These are phyloP conservation scores for Exophiala aquamarina DNA, from an alignment of 2,329 filamentous ascomycete species.

Conservation along the genomic window DNA sequence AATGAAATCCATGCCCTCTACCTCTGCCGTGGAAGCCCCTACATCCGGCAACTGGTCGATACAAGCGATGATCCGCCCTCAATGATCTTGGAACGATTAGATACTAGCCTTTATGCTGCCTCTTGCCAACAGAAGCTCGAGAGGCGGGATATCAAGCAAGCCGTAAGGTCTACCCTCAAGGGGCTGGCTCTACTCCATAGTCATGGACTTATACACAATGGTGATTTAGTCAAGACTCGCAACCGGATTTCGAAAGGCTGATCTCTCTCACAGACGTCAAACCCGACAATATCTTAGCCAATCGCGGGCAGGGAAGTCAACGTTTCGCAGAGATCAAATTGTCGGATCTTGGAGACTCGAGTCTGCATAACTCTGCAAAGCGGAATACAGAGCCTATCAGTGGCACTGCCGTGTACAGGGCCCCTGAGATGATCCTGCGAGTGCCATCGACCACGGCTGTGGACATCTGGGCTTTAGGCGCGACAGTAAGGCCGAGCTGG, in stretches of 20 bases:
- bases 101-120: not conserved
- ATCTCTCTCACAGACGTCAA: slow-evolving; percentile 3
- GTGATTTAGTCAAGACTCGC: not conserved
- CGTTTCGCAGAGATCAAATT: slow-evolving; percentile 1
- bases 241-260: no score
- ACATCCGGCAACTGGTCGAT: slow-evolving; percentile 1
- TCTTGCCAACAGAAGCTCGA: not conserved
- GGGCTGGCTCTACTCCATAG: not conserved
- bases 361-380: not conserved
- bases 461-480: slow-evolving; percentile 1
- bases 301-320: not conserved
- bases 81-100: slow-evolving; percentile 1
- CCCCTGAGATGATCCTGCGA: slow-evolving; percentile 1
- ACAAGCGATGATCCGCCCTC: not conserved
- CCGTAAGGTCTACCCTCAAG: not conserved
- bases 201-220: not conserved
- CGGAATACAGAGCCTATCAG: not conserved
- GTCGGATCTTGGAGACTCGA: not conserved
- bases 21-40: not conserved
- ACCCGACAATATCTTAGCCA: slow-evolving; percentile 4
- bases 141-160: not conserved
- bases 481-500: not conserved
- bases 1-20: not conserved
- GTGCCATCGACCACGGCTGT: not conserved
- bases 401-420: slow-evolving; percentile 1